Evolutionary conservation across 2,329 filamentous ascomycete genomes (phyloP).

Genomic region (Colletotrichum sansevieriae): DNA sequence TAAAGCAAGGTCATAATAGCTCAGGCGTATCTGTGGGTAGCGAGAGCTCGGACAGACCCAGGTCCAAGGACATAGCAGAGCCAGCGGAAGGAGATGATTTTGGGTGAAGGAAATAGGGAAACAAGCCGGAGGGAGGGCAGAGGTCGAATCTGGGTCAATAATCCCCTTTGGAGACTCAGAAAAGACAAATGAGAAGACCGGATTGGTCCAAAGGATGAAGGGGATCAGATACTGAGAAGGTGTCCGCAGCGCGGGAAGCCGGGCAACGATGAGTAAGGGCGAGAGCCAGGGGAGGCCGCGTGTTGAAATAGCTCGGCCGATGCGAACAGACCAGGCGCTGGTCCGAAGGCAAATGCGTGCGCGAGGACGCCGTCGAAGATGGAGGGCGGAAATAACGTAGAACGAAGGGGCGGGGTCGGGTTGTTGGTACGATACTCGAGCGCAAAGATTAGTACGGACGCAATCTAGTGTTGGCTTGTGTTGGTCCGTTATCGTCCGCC

Average conservation of each 20-base stretch:
- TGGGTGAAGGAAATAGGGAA: slow-evolving; percentile 6
- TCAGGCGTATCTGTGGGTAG: slow-evolving; percentile 36
- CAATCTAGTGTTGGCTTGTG: slow-evolving; percentile 5
- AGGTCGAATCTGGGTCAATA: slow-evolving; percentile 1
- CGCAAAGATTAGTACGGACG: slow-evolving; percentile 12
- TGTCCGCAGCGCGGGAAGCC: background rate
- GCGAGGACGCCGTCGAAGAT: slow-evolving; percentile 13
- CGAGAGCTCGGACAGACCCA: slow-evolving; percentile 27
- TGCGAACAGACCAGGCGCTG: slow-evolving; percentile 27
- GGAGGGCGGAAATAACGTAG: slow-evolving; percentile 6
- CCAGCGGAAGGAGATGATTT: background rate
- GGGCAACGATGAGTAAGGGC: background rate
- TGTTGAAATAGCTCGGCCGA: slow-evolving; percentile 27
- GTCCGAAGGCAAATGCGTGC: slow-evolving; percentile 28
- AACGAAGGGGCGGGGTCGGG: slow-evolving; percentile 5
- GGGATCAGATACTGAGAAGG: background rate
- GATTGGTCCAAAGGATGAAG: slow-evolving; percentile 15
- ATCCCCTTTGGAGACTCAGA: slow-evolving; percentile 25
- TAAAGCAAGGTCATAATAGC: slow-evolving; percentile 14
- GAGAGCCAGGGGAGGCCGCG: slow-evolving; percentile 10
- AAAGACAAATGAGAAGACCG: background rate
- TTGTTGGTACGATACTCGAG: background rate
- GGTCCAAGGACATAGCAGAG: slow-evolving; percentile 13
- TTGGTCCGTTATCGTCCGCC: background rate
- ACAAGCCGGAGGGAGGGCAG: slow-evolving; percentile 4